Conservation (phyloP, 768 basidiomycete species). For the Mycena haematopus region DNA sequence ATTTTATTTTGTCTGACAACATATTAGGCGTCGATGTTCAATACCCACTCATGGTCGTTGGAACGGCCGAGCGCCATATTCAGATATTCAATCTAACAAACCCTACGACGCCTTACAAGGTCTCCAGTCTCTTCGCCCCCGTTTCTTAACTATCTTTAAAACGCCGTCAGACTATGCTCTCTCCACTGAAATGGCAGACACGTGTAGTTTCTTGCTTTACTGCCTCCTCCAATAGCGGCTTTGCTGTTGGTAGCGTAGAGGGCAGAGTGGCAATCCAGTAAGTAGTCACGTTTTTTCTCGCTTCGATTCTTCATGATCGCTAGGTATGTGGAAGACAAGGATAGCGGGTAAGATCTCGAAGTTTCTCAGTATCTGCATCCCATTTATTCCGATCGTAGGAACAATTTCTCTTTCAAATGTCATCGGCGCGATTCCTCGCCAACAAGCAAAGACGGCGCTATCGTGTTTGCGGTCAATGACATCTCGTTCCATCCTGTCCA, state of each 20-base stretch:
- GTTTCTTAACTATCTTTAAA: not conserved
- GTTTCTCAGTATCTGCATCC: not conserved
- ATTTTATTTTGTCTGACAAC: not conserved
- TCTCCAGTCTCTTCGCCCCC: constrained; percentile 36
- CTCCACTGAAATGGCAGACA: constrained; percentile 94
- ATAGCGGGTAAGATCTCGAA: constrained; percentile 56
- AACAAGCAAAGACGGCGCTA: constrained; percentile 65
- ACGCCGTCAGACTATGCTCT: constrained; percentile 67
- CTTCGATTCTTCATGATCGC: not conserved
- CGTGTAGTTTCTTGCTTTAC: constrained; percentile 86
- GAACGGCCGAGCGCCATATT: constrained; percentile 91
- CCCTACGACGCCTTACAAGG: constrained; percentile 82
- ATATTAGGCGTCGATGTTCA: constrained; percentile 65
- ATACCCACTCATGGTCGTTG: constrained; percentile 87
- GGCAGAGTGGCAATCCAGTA: constrained; percentile 96
- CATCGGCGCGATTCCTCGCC: constrained; percentile 67
- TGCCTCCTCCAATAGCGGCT: constrained; percentile 67
- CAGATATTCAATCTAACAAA: constrained; percentile 88
- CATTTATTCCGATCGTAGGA: constrained; percentile 41
- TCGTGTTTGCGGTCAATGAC: constrained; percentile 85
- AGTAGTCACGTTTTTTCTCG: constrained; percentile 27
- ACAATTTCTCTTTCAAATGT: constrained; percentile 91
- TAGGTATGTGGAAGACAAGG: constrained; percentile 89
- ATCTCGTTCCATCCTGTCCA: constrained; percentile 87
- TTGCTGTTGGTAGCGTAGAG: constrained; percentile 86